phyloP scores from a whole-genome alignment of 345 rosid genomes.

The Capsella bursapastoris region DNA sequence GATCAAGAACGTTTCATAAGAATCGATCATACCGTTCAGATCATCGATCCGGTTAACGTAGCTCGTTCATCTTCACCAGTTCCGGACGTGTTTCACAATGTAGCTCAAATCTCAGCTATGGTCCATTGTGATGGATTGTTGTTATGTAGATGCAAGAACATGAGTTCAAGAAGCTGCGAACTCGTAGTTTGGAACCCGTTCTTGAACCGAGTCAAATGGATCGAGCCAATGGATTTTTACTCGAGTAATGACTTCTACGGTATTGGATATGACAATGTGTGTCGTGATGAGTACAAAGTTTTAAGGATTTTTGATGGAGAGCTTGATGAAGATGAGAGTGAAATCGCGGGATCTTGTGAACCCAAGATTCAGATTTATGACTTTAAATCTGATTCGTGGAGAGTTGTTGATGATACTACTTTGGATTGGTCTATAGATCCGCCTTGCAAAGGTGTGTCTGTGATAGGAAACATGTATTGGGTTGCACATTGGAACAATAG shows the following conservation, averaged over 20 bases:
- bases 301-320: conserved; percentile 37
- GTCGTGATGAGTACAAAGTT: conserved; percentile 33
- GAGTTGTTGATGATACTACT: background rate
- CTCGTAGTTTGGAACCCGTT: conserved; percentile 43
- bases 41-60: conserved; percentile 27
- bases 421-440: conserved; percentile 43
- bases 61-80: conserved; percentile 35
- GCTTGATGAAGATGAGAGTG: conserved; percentile 18
- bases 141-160: conserved; percentile 35
- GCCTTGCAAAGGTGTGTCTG: conserved; percentile 39
- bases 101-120: conserved; percentile 21
- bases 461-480: conserved; percentile 47
- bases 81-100: conserved; percentile 5
- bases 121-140: conserved; percentile 40
- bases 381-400: conserved; percentile 37
- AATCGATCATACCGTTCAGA: conserved; percentile 25
- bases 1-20: conserved; percentile 42
- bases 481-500: conserved; percentile 37
- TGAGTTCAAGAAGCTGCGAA: conserved; percentile 18
- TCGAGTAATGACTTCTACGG: conserved; percentile 33
- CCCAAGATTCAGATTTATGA: conserved; percentile 24
- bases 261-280: conserved; percentile 34
- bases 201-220: conserved; percentile 34
- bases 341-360: background rate
- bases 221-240: conserved; percentile 30